Conservation (phyloP, 2,329 filamentous ascomycete species). For the Trichophyton verrucosum region DNA sequence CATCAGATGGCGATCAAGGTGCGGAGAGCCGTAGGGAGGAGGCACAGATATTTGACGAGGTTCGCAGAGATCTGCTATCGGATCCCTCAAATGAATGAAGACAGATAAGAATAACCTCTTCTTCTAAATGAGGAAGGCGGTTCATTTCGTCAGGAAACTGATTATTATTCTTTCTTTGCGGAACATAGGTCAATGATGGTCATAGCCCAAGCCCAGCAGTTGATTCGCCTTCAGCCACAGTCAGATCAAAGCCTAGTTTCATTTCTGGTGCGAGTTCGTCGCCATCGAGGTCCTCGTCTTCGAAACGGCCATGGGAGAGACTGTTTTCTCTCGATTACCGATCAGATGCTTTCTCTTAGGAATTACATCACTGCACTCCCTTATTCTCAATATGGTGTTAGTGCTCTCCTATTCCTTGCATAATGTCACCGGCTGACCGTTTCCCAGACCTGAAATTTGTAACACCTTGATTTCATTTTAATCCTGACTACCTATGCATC, state of each 20-base stretch:
- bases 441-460: not conserved
- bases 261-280: slow-evolving; percentile 6
- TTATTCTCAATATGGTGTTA: not conserved
- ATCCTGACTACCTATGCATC: not conserved
- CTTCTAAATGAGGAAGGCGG: not conserved
- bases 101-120: not conserved
- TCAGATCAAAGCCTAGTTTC: not conserved
- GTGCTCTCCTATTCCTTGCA: not conserved
- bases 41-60: slow-evolving; percentile 35
- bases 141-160: slow-evolving; percentile 9
- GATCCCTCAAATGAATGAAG: slow-evolving; percentile 23
- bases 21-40: slow-evolving; percentile 26
- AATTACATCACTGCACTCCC: not conserved
- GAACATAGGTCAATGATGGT: slow-evolving; percentile 9
- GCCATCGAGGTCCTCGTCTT: slow-evolving; percentile 19
- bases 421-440: not conserved
- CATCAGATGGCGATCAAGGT: slow-evolving; percentile 24
- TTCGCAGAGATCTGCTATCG: slow-evolving; percentile 36
- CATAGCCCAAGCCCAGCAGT: not conserved
- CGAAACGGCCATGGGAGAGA: slow-evolving; percentile 30
- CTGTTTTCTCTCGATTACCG: slow-evolving; percentile 34
- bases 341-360: slow-evolving; percentile 9
- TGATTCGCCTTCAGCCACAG: not conserved
- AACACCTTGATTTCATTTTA: not conserved
- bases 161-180: slow-evolving; percentile 8